Evolutionary conservation across 768 basidiomycete species (phyloP).

Genomic region (Leccinum subtestaceum): DNA sequence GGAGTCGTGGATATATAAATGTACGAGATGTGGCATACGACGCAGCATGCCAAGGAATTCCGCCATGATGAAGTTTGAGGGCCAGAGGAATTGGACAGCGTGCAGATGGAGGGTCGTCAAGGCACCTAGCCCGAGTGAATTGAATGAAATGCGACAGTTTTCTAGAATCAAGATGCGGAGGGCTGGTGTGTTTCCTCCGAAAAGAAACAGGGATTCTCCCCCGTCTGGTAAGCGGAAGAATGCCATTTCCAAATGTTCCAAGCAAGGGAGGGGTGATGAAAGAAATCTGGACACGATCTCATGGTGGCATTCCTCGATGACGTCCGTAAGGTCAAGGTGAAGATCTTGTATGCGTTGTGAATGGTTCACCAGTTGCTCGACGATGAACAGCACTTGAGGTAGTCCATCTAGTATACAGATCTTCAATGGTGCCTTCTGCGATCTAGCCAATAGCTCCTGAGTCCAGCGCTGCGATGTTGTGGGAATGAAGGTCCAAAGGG

Average conservation of each 20-base stretch:
- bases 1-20: slow-evolving; percentile 33
- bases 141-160: background rate
- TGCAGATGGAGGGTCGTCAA: slow-evolving; percentile 37
- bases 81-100: slow-evolving; percentile 17
- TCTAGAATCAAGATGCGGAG: background rate
- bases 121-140: slow-evolving; percentile 7
- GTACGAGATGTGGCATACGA: slow-evolving; percentile 33
- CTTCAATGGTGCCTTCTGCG: slow-evolving; percentile 36
- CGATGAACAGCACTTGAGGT: background rate
- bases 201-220: background rate
- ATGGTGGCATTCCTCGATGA: no score
- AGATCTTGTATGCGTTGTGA: background rate
- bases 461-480: no score
- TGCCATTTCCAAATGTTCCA: background rate
- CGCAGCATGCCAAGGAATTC: slow-evolving; percentile 33
- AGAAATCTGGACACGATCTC: background rate
- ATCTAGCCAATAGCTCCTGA: slow-evolving; percentile 10
- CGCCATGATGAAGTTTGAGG: slow-evolving; percentile 22
- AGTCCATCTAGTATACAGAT: background rate
- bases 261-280: background rate
- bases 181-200: background rate
- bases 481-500: no score
- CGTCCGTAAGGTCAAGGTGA: no score
- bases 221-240: no score
- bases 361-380: background rate